Percentiles rank a stretch among this genome's conserved stretches.
These are phyloP conservation scores for Hygrophorus russula DNA, from an alignment of 768 basidiomycete genomes.

Conservation along the genomic window DNA sequence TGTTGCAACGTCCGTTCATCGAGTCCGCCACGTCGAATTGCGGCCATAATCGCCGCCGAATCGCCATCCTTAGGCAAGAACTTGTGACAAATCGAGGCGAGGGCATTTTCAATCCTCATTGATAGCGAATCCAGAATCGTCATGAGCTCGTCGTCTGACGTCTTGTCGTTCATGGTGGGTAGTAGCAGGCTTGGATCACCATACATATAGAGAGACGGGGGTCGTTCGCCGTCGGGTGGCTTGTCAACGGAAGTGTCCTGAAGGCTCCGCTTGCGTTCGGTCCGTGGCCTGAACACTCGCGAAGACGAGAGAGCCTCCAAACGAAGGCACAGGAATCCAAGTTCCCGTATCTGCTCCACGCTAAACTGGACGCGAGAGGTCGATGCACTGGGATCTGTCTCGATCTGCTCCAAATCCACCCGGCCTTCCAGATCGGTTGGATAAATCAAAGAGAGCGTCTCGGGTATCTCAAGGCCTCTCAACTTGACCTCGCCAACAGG, in stretches of 20 bases:
- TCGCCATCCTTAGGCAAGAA: slow-evolving; percentile 14
- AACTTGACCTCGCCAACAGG: slow-evolving; percentile 85
- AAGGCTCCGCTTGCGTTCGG: slow-evolving; percentile 33
- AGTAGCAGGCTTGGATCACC: slow-evolving; percentile 55
- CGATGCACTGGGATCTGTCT: slow-evolving; percentile 19
- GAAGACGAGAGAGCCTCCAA: slow-evolving; percentile 65
- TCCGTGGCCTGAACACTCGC: slow-evolving; percentile 42
- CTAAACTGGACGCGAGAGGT: slow-evolving; percentile 53
- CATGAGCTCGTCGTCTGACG: slow-evolving; percentile 63
- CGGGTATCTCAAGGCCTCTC: slow-evolving; percentile 90
- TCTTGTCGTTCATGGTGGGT: slow-evolving; percentile 58
- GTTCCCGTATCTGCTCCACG: slow-evolving; percentile 61
- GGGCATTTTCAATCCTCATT: slow-evolving; percentile 66
- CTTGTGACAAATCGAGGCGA: slow-evolving; percentile 24
- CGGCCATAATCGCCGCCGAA: slow-evolving; percentile 21
- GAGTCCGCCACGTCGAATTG: slow-evolving; percentile 24
- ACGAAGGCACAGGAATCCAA: slow-evolving; percentile 65
- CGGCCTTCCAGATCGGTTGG: slow-evolving; percentile 65
- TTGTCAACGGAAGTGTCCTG: slow-evolving; percentile 12
- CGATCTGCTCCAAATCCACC: slow-evolving; percentile 39
- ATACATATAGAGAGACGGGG: slow-evolving; percentile 29
- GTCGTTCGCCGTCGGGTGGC: slow-evolving; percentile 17
- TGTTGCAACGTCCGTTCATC: slow-evolving; percentile 39
- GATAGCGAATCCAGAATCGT: slow-evolving; percentile 68
- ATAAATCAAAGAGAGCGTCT: slow-evolving; percentile 77